These are phyloP conservation scores for Magnaporthiopsis rhizophila DNA, from an alignment of 2,329 filamentous ascomycete species.

Conservation along the genomic window DNA sequence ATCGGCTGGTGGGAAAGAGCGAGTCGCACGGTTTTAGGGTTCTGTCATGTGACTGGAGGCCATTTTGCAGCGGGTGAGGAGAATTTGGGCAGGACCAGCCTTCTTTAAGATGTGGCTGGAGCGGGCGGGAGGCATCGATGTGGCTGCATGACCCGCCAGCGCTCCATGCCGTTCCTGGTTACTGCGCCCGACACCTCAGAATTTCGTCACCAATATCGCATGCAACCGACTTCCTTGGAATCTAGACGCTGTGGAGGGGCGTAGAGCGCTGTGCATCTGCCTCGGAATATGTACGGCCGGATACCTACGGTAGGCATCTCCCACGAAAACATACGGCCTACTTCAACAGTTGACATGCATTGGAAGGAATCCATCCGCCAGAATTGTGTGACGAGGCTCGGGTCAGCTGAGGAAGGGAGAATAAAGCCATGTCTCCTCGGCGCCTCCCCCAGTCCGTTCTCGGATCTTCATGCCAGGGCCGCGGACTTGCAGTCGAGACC, in stretches of 20 bases:
- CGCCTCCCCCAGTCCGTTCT: neutral
- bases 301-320: too few relatives aligned
- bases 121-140: neutral
- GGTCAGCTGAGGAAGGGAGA: neutral
- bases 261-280: neutral
- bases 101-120: neutral
- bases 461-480: neutral
- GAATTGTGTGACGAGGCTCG: too few relatives aligned
- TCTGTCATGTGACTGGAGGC: slow-evolving; percentile 1
- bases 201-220: neutral
- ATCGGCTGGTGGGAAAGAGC: neutral
- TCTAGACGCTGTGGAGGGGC: neutral
- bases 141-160: neutral
- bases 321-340: too few relatives aligned
- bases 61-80: neutral
- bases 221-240: neutral
- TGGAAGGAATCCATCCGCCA: too few relatives aligned
- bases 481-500: neutral
- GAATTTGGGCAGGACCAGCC: too few relatives aligned
- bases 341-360: too few relatives aligned
- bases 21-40: neutral
- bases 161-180: too few relatives aligned
- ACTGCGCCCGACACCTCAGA: neutral
- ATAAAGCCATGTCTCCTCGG: neutral
- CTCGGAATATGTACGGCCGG: neutral